Base-by-base conservation (phyloP, 78 protist genomes). In the Mastigamoeba balamuthi region DNA sequence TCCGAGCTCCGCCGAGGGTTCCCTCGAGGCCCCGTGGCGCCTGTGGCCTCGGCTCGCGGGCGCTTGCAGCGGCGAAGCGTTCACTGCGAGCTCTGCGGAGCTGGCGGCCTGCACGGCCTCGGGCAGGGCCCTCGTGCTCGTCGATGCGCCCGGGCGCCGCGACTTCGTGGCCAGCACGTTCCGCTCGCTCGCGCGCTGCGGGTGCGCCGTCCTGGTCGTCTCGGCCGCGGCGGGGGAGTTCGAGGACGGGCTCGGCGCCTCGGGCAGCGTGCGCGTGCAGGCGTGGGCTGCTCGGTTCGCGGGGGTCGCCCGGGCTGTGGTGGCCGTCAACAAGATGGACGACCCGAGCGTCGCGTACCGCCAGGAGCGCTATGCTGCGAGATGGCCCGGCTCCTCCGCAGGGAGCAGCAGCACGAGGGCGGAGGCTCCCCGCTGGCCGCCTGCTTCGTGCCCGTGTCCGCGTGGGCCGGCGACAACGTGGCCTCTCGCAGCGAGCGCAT, bases 61-160 rank as follows among this genome's bases (percentile, higher is more conserved):
- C n/a, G n/a, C n/a, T n/a, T n/a, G n/a, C n/a, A n/a, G n/a, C n/a
- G n/a, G n/a, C n/a, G n/a, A n/a, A n/a, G n/a, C n/a, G n/a, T n/a
- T n/a, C n/a, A n/a, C n/a, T n/a, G n/a, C n/a, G n/a, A n/a, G n/a
- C n/a, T n/a, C n/a, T n/a, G n/a, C n/a, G n/a, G n/a, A n/a, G n/a
- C n/a, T n/a, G n/a, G n/a, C n/a, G n/a, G n/a, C n/a, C n/a, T n/a
- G n/a, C n/a, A n/a, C n/a, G n/a, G n/a, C n/a, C n/a, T n/a, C n/a
- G n/a, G n/a, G n/a, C n/a, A n/a, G n/a, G n/a, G n/a, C n/a, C 80
- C 82, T 70, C 88, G 86, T 93, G 77, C 76, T 92, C 86, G 89
- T 92, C 64, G 96, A 92, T 80, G 96, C 96, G 44, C 96, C 96
- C 35, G 96, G 96, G 29, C 96, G 89, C 81, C 27, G 91, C 0